phyloP scores from a whole-genome alignment of 2,329 filamentous ascomycete species.

The Fusarium praegraminearum region DNA sequence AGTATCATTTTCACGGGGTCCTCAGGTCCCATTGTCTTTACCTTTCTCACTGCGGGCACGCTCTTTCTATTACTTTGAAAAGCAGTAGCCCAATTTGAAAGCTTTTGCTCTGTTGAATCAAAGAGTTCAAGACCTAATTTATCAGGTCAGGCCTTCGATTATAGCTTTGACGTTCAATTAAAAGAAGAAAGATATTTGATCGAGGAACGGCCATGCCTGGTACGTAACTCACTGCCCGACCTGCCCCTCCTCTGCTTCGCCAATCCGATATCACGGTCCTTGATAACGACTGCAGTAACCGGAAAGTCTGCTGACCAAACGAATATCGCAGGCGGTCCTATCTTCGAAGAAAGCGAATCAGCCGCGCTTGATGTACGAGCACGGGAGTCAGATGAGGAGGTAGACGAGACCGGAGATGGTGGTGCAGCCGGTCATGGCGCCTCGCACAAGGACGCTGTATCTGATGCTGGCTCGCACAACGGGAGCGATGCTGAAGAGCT shows the following conservation, averaged over 20 bases:
- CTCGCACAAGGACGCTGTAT: slow-evolving; percentile 41
- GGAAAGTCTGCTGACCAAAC: slow-evolving; percentile 20
- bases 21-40: slow-evolving; percentile 2
- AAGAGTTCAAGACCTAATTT: neutral
- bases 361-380: slow-evolving; percentile 44
- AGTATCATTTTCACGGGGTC: slow-evolving; percentile 13
- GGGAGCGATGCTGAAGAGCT: slow-evolving; percentile 50
- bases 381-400: slow-evolving; percentile 51
- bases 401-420: slow-evolving; percentile 43
- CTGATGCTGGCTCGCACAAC: slow-evolving; percentile 36
- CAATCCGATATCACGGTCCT: slow-evolving; percentile 9
- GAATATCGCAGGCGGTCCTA: slow-evolving; percentile 27
- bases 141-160: neutral
- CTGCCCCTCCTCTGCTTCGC: slow-evolving; percentile 30
- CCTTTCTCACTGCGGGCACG: slow-evolving; percentile 32
- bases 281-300: slow-evolving; percentile 10
- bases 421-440: slow-evolving; percentile 42
- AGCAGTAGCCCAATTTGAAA: neutral
- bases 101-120: neutral
- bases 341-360: slow-evolving; percentile 42
- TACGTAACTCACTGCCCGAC: slow-evolving; percentile 34
- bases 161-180: neutral
- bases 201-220: slow-evolving; percentile 40
- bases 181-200: neutral
- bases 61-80: neutral